Base-by-base conservation (phyloP, 2,329 filamentous ascomycete species). In the Coniochaeta pulveracea region DNA sequence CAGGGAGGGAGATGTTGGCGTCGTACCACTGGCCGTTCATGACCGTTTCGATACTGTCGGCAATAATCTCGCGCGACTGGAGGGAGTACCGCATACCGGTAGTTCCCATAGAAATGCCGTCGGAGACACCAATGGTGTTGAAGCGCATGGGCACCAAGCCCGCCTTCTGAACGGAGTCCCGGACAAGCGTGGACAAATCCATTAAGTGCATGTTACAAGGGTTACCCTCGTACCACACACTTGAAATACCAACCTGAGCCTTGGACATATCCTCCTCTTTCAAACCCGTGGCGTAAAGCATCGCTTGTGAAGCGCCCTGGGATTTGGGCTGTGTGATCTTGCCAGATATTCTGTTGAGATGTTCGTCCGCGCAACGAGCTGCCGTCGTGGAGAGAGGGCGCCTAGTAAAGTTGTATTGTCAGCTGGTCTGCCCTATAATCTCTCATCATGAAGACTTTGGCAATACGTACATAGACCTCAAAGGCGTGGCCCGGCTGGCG, bases 1-100 rank as follows among this genome's bases (percentile, higher is more conserved):
- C 91, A 10, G 91, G 91, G 48, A 98, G 82, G 34, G 85, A 93
- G 54, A 98, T 82, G 60, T 96, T 96, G 46, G 78, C 89, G 58
- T 98, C 91, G 55, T 98, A 96, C 86, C 88, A 96, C 62, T 98
- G 91, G 11, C 86, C 91, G 45, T 86, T 81, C 88, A 96, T 98
- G 48, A 98, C 91, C 5, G 91, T 96, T 71, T 98, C 91, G 50
- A 98, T 93, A 40, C 84, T 93, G 63, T 98, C 91, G 50, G 91
- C 91, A 48, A 98, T 98, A 50, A 98, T 75, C 59, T 98, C 91
- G 56, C 91, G 74, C 46, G 85, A 93, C 65, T 96, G 91, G 34
- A 95, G 69, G 35, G 83, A 91, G 63, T 86, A 96, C 41, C 89
- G 75, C 91, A 98, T 98, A 47, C 93, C 91, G 22, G 80, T 84